Percentiles rank a stretch among this genome's conserved stretches.
Conservation (phyloP, 1,139 yeast genomes). For the Yamadazyma pseudoaaseri region DNA sequence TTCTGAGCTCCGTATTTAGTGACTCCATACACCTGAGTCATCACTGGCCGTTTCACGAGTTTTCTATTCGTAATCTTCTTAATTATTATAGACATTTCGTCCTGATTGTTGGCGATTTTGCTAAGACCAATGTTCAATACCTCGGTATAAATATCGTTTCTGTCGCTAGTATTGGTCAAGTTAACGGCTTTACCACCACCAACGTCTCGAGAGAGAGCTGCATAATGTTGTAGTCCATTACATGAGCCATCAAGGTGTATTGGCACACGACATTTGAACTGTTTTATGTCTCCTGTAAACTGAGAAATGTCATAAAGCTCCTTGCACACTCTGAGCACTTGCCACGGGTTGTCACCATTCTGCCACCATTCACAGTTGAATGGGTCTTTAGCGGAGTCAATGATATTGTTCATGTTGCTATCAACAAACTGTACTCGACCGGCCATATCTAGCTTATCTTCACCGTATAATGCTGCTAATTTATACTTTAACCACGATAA, state of each 20-base stretch:
- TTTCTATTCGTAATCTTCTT: conserved; percentile 27
- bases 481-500: conserved; percentile 43
- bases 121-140: conserved; percentile 28
- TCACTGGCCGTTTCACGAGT: conserved; percentile 43
- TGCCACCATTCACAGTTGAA: conserved; percentile 35
- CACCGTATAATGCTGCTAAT: conserved; percentile 36
- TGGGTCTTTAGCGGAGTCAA: conserved; percentile 31
- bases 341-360: conserved; percentile 42
- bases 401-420: conserved; percentile 19
- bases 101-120: conserved; percentile 17
- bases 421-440: conserved; percentile 30
- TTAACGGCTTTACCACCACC: conserved; percentile 42
- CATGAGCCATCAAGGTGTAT: conserved; percentile 49
- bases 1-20: conserved; percentile 35
- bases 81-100: conserved; percentile 17
- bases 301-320: conserved; percentile 27
- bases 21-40: conserved; percentile 51
- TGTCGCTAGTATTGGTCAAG: conserved; percentile 17
- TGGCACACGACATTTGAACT: conserved; percentile 34
- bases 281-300: conserved; percentile 16
- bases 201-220: conserved; percentile 36
- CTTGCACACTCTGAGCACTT: conserved; percentile 33
- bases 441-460: conserved; percentile 23
- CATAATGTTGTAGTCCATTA: conserved; percentile 49
- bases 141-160: conserved; percentile 36